Percentiles rank a stretch among this genome's conserved stretches.
phyloP scores from a whole-genome alignment of 2,329 filamentous ascomycete species.

The Fusarium armeniacum region DNA sequence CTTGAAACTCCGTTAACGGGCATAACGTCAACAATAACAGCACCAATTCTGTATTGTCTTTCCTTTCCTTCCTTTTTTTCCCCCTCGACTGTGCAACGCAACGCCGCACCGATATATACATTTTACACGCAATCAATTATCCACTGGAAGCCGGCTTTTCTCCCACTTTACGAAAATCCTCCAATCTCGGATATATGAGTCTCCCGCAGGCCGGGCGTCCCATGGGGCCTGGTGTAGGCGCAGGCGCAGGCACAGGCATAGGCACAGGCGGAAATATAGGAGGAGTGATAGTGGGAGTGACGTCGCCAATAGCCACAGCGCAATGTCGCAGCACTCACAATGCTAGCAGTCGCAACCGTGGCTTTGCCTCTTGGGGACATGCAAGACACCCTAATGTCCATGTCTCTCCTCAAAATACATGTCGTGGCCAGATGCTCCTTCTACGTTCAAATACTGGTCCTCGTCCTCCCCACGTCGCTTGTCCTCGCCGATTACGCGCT shows the following conservation, averaged over 20 bases:
- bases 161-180: slow-evolving; percentile 40
- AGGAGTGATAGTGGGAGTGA: slow-evolving; percentile 40
- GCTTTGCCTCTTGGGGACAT: slow-evolving; percentile 43
- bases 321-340: slow-evolving; percentile 32
- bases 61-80: background rate
- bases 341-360: slow-evolving; percentile 20
- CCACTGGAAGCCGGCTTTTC: slow-evolving; percentile 13
- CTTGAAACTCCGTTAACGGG: slow-evolving; percentile 49
- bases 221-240: slow-evolving; percentile 45
- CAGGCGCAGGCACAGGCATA: slow-evolving; percentile 21
- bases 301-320: slow-evolving; percentile 46
- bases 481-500: slow-evolving; percentile 40
- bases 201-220: slow-evolving; percentile 52
- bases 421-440: slow-evolving; percentile 45
- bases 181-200: slow-evolving; percentile 52
- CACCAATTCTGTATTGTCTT: slow-evolving; percentile 20
- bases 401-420: slow-evolving; percentile 39
- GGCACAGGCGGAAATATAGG: slow-evolving; percentile 24
- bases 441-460: slow-evolving; percentile 41
- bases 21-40: slow-evolving; percentile 29
- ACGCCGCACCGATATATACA: slow-evolving; percentile 3
- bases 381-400: slow-evolving; percentile 39
- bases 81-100: background rate
- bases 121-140: slow-evolving; percentile 16
- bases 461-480: slow-evolving; percentile 42